Conservation (phyloP, 805 yeast species). For the Clavispora phyllophila region DNA sequence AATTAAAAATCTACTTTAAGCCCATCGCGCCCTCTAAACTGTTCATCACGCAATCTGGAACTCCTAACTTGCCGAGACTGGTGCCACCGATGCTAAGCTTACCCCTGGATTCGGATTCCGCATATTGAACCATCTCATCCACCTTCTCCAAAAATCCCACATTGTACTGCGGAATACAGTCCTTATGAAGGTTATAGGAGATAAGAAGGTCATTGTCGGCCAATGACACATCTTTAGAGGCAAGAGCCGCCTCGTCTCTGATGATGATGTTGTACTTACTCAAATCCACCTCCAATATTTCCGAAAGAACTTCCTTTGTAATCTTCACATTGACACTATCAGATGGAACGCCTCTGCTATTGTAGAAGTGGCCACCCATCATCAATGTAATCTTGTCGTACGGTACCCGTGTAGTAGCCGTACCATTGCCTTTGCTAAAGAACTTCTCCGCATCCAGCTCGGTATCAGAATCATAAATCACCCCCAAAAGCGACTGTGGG, state of each 20-base stretch:
- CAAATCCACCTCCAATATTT: slow-evolving; percentile 22
- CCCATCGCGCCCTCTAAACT: slow-evolving; percentile 51
- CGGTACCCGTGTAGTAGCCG: slow-evolving; percentile 16
- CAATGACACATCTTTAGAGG: slow-evolving; percentile 10
- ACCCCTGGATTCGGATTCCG: slow-evolving; percentile 27
- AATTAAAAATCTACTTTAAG: neutral
- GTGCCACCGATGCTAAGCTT: slow-evolving; percentile 68
- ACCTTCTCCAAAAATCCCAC: slow-evolving; percentile 56
- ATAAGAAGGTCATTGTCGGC: slow-evolving; percentile 24
- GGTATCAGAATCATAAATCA: slow-evolving; percentile 84
- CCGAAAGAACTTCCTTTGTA: slow-evolving; percentile 20
- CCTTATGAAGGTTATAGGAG: slow-evolving; percentile 28
- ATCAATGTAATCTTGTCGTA: slow-evolving; percentile 79
- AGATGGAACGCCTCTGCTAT: slow-evolving; percentile 29
- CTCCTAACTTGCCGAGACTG: slow-evolving; percentile 72
- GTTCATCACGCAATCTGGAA: slow-evolving; percentile 77
- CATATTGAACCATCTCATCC: slow-evolving; percentile 28
- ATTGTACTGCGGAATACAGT: slow-evolving; percentile 75
- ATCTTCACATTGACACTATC: slow-evolving; percentile 20
- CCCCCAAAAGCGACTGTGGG: slow-evolving; percentile 66
- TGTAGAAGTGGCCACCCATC: slow-evolving; percentile 75
- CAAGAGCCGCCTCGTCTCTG: slow-evolving; percentile 21
- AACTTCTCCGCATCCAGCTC: slow-evolving; percentile 43
- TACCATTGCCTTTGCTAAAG: slow-evolving; percentile 12
- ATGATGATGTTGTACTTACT: slow-evolving; percentile 18